Conservation (phyloP, 73 alveolate genomes). For the Paramecium caudatum region DNA sequence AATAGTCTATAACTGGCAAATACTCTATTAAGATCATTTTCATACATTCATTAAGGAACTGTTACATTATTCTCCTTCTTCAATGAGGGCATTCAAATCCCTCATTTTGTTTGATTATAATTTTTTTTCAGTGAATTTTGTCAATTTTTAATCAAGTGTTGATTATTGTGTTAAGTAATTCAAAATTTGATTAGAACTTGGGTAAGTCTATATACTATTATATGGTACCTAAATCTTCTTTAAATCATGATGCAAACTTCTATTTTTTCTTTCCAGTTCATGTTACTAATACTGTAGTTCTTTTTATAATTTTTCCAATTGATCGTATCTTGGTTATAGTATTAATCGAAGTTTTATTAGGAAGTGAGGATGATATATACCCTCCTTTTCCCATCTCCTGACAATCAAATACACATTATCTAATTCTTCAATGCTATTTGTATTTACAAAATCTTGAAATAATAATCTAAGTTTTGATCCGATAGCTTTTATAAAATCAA, state of each 20-base stretch:
- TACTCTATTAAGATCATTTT: neutral
- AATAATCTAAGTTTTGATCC: neutral
- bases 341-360: neutral
- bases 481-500: neutral
- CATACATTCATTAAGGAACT: neutral
- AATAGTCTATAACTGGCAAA: neutral
- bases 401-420: neutral
- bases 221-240: slow-evolving; percentile 6
- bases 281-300: neutral
- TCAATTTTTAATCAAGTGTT: neutral
- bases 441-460: neutral
- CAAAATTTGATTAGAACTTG: neutral
- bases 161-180: neutral
- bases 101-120: neutral
- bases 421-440: neutral
- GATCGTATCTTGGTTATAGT: neutral
- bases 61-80: slow-evolving; percentile 40
- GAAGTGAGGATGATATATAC: slow-evolving; percentile 11
- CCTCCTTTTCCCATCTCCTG: neutral
- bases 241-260: neutral
- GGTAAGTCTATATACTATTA: neutral
- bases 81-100: neutral
- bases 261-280: neutral
- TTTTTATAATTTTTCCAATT: neutral
- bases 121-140: neutral